Base-by-base conservation (phyloP, 2,329 filamentous ascomycete species). In the Fusarium lyarnte region DNA sequence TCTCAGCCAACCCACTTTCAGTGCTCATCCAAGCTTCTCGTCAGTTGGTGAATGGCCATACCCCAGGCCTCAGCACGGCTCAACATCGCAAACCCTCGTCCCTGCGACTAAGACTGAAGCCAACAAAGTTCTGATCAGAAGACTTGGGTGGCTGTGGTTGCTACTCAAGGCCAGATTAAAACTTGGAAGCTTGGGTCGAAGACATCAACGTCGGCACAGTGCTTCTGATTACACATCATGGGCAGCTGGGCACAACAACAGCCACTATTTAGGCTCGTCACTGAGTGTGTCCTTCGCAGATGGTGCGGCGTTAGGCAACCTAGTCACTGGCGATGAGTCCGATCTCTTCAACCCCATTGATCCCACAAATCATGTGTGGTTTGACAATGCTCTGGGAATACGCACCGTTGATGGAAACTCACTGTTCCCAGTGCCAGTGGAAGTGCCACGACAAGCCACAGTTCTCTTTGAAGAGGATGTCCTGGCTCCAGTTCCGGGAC, bases 401-500 rank as follows among this genome's bases (percentile, higher is more conserved):
- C 9, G 53, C 21, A 4, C 17, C 27, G 21, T 19, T 38, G 53
- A 52, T 29, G 46, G 35, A 29, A 43, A 33, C 11, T 16, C 42
- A 25, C 39, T 35, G 21, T 45, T 49, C 8, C 14, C 33, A 5
- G 27, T 16, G 5, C 31, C 45, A 17, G 25, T 36, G 31, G 25
- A 42, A 19, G 25, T 36, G 17, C 25, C 47, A 29, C 58, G 63
- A 27, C 42, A 39, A n/a, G 47, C 51, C n/a, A 68, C 63, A 9
- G 42, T 63, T 42, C 33, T 68, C 21, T 49, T 41, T 46, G 64
- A 69, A 33, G 66, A 69, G 31, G 43, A 63, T 52, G 39, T 51
- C 6, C 5, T 29, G 7, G 13, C 35, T 12, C 65, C 43, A 14
- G 19, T 31, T 19, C 27, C 38, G 31, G 51, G 8, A 14, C 64